Evolutionary conservation across 2,329 filamentous ascomycete species (phyloP).

Genomic region (Aspergillus pseudotamarii): DNA sequence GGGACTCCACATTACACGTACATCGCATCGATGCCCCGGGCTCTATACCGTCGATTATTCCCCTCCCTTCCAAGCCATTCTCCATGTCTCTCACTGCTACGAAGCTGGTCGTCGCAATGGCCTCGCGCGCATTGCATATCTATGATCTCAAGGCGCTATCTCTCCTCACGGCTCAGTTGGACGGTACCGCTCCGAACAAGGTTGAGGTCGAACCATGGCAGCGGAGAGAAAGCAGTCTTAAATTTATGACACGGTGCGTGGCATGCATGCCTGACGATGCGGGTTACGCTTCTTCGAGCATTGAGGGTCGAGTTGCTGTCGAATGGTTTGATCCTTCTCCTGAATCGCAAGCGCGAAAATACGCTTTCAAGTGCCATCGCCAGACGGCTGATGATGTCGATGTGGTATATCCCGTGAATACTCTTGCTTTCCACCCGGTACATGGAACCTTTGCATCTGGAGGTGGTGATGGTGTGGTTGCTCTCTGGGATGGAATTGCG

Average conservation of each 20-base stretch:
- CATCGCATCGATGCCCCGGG: slow-evolving; percentile 60
- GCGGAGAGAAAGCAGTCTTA: slow-evolving; percentile 86
- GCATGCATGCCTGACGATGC: slow-evolving; percentile 96
- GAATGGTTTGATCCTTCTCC: slow-evolving; percentile 95
- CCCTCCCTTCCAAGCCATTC: slow-evolving; percentile 84
- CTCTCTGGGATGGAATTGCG: slow-evolving; percentile 86
- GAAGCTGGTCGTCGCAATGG: slow-evolving; percentile 95
- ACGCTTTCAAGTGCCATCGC: slow-evolving; percentile 98
- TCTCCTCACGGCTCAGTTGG: slow-evolving; percentile 54
- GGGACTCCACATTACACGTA: slow-evolving; percentile 89
- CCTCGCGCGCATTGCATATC: slow-evolving; percentile 87
- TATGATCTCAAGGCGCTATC: slow-evolving; percentile 78
- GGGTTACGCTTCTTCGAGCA: slow-evolving; percentile 88
- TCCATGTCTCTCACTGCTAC: slow-evolving; percentile 76
- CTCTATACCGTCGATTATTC: slow-evolving; percentile 63
- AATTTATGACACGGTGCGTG: slow-evolving; percentile 92
- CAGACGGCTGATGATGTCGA: slow-evolving; percentile 71
- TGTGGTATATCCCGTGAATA: slow-evolving; percentile 89
- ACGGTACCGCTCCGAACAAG: slow-evolving; percentile 41
- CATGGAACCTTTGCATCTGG: slow-evolving; percentile 85
- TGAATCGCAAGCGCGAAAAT: slow-evolving; percentile 88
- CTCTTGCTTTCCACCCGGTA: slow-evolving; percentile 81
- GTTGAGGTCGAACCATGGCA: slow-evolving; percentile 79
- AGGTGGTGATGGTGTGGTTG: slow-evolving; percentile 88
- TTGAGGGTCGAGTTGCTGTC: slow-evolving; percentile 93